phyloP scores from a whole-genome alignment of 106 monocot genomes.

The Alisma plantagoaquatica region DNA sequence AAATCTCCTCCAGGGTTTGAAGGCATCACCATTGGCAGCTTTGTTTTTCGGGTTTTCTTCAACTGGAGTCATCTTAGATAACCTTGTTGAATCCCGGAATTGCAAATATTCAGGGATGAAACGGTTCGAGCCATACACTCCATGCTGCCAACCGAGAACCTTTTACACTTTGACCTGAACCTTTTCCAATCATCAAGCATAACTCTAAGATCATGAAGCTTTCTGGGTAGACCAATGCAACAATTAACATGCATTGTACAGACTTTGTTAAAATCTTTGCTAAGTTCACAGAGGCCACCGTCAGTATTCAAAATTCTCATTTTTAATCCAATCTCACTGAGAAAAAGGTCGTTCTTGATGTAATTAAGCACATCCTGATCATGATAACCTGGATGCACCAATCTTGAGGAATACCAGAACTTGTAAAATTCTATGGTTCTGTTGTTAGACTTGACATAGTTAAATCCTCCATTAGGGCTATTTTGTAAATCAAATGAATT shows the following conservation, averaged over 20 bases:
- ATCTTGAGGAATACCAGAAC: constrained; percentile 12
- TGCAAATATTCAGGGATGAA: too few species aligned
- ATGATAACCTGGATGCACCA: constrained; percentile 3
- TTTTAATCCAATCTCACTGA: constrained; percentile 7
- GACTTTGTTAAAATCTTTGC: constrained; percentile 16
- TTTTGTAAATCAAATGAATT: not conserved
- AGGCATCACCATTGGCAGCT: too few species aligned
- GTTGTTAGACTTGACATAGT: constrained; percentile 10
- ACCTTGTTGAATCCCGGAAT: too few species aligned
- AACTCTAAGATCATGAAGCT: constrained; percentile 12
- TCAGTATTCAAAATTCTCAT: constrained; percentile 10
- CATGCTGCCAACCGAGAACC: not conserved
- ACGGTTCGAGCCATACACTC: too few species aligned
- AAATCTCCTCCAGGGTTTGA: too few species aligned
- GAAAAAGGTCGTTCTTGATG: constrained; percentile 6
- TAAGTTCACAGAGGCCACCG: constrained; percentile 16
- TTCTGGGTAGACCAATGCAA: constrained; percentile 11
- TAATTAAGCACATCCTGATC: constrained; percentile 19
- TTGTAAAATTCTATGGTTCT: constrained; percentile 15
- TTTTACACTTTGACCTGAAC: constrained; percentile 3
- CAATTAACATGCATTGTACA: constrained; percentile 19
- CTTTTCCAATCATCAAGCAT: constrained; percentile 13
- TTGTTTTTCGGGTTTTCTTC: too few species aligned
- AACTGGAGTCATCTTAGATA: too few species aligned
- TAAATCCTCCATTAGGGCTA: constrained; percentile 2